Conservation (phyloP, 2,329 filamentous ascomycete species). For the Neopestalotiopsis sp. region DNA sequence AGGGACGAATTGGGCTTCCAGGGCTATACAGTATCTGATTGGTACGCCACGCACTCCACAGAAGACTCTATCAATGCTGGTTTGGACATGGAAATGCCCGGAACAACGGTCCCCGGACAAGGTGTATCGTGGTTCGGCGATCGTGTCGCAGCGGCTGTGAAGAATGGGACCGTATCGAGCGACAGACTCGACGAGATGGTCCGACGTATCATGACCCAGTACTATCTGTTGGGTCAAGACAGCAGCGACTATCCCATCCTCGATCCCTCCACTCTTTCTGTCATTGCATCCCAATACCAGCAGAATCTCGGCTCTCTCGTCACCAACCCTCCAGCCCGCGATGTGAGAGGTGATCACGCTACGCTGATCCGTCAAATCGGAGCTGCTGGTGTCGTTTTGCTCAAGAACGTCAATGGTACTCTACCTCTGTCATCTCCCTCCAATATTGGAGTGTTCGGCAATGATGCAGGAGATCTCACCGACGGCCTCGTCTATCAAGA, state of each 20-base stretch:
- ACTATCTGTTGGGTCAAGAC: conserved; percentile 67
- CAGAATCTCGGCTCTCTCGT: not conserved
- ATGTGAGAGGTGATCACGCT: conserved; percentile 78
- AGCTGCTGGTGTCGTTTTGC: conserved; percentile 79
- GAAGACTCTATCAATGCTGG: conserved; percentile 48
- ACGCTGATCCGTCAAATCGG: conserved; percentile 75
- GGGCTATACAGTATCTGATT: conserved; percentile 46
- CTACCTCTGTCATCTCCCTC: conserved; percentile 49
- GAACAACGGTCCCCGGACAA: conserved; percentile 58
- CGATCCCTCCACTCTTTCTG: conserved; percentile 52
- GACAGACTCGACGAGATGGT: conserved; percentile 60
- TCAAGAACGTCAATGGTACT: conserved; percentile 60
- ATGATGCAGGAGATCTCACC: conserved; percentile 59
- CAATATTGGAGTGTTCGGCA: conserved; percentile 53
- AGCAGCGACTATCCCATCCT: conserved; percentile 52
- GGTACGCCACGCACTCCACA: conserved; percentile 45
- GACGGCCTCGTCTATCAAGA: conserved; percentile 41
- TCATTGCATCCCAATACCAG: not conserved
- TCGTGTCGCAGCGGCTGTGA: conserved; percentile 51
- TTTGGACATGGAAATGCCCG: conserved; percentile 61
- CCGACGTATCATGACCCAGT: conserved; percentile 76
- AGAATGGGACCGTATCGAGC: conserved; percentile 49
- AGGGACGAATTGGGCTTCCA: conserved; percentile 50
- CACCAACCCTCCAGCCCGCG: conserved; percentile 30
- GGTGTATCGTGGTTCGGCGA: conserved; percentile 73